Conservation (phyloP, 73 alveolate genomes). For the Stentor roeselii region DNA sequence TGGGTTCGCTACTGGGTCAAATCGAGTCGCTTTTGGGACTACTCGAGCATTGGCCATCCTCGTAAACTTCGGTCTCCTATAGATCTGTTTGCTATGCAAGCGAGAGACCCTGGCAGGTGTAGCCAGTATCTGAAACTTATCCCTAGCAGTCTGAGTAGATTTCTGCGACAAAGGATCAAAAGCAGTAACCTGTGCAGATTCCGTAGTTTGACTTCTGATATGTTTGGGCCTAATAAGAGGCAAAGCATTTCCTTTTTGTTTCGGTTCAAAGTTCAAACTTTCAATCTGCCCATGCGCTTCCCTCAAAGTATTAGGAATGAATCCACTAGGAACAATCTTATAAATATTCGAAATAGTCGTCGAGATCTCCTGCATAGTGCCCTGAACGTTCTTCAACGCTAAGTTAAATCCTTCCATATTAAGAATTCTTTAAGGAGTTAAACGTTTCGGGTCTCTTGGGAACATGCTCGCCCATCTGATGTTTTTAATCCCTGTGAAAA, state of each 20-base stretch:
- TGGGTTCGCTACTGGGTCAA: not conserved
- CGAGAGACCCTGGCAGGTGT: not conserved
- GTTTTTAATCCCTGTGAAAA: constrained; percentile 86
- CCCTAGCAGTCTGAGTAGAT: not conserved
- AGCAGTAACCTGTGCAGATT: not conserved
- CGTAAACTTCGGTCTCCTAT: not conserved
- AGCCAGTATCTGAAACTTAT: not conserved
- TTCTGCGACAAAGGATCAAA: not conserved
- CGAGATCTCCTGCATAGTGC: not conserved
- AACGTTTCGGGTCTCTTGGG: constrained; percentile 99
- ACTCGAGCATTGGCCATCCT: constrained; percentile 9
- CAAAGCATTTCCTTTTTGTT: no score
- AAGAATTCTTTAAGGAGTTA: constrained; percentile 72
- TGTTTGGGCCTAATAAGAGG: not conserved
- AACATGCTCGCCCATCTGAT: constrained; percentile 93
- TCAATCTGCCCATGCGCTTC: not conserved
- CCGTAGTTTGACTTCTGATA: not conserved
- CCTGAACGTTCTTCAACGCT: not conserved
- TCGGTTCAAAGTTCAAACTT: not conserved
- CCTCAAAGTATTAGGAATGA: not conserved
- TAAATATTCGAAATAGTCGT: not conserved
- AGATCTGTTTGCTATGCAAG: not conserved
- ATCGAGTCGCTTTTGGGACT: not conserved
- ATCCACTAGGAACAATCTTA: not conserved
- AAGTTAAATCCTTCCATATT: not conserved